A percentile compares a stretch with the other conserved stretches of the same genome.
These are phyloP conservation scores for Aspergillus amoenus DNA, from an alignment of 2,329 filamentous ascomycete species.

Conservation along the genomic window DNA sequence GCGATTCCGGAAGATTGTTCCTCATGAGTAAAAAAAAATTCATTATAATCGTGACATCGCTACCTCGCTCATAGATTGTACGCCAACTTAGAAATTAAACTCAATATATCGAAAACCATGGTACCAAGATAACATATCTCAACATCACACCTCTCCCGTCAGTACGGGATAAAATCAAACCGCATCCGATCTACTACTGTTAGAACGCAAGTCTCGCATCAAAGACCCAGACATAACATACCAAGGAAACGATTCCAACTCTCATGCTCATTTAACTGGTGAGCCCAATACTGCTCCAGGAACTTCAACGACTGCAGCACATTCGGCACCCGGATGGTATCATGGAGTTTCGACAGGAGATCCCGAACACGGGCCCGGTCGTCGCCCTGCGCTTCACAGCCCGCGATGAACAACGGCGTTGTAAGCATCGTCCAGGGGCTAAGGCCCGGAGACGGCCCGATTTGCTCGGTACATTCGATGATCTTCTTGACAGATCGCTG, in stretches of 20 bases:
- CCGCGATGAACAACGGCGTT: slow-evolving; percentile 45
- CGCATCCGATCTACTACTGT: slow-evolving; percentile 32
- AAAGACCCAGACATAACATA: slow-evolving; percentile 16
- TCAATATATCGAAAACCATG: neutral
- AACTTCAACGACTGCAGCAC: slow-evolving; percentile 43
- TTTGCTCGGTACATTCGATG: slow-evolving; percentile 38
- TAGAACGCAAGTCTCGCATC: neutral
- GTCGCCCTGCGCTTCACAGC: slow-evolving; percentile 40
- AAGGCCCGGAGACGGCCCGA: slow-evolving; percentile 39
- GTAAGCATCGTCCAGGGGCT: slow-evolving; percentile 45
- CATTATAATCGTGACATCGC: neutral
- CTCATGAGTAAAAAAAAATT: neutral
- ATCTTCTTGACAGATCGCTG: slow-evolving; percentile 40
- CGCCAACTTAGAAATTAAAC: neutral
- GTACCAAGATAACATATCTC: neutral
- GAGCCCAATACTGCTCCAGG: slow-evolving; percentile 39
- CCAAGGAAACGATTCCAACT: slow-evolving; percentile 42
- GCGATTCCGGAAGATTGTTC: neutral
- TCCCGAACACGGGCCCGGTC: slow-evolving; percentile 35
- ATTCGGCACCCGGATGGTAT: slow-evolving; percentile 43
- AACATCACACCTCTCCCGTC: neutral
- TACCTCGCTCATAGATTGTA: neutral
- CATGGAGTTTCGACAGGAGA: slow-evolving; percentile 35
- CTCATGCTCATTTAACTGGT: slow-evolving; percentile 33
- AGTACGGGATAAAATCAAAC: slow-evolving; percentile 25